Evolutionary conservation across 768 basidiomycete species (phyloP), one percentile per base, ranked within the genome.

Genomic region (Suillus weaverae): DNA sequence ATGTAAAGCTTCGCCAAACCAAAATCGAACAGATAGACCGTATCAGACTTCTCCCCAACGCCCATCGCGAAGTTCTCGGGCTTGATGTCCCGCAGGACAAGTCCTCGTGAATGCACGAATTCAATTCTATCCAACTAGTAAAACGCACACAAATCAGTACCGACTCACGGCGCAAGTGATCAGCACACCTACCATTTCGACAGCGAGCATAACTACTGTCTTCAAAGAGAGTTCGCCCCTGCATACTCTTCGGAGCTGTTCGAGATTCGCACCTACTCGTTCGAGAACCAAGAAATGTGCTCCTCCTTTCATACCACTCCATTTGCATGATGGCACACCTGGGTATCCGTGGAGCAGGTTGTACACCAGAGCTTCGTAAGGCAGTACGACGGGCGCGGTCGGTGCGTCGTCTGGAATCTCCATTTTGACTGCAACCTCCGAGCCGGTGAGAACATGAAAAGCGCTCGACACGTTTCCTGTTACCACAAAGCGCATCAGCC

Each of bases 1-100:
- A 66, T 26, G 56, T 60, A 70, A 20, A 63, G 55, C 56, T 64
- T 64, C 5, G 67, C 51, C 3, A 66, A 51, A 6, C 70, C 72
- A 43, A 73, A 65, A 55, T 74, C 71, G 48, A 74, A 60, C 5
- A 72, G n/a, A 46, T 70, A 64, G 5, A 72, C 55, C 16, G 46
- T 39, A 3, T 63, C 30, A 14, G 39, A n/a, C 4, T 62, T 43
- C 18, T 46, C 32, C 14, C 48, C 46, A 6, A 16, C 2, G 11
- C 71, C 73, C 51, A 72, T 64, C 2, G 68, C 61, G 11, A 71
- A 67, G 56, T 71, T 73, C 32, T 68, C 63, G 4, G 72, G 72
- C 51, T 73, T 74, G 41, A 74, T 35, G 55, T 74, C 71, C n/a
- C 73, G 64, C 20, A 32, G 18, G 14, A 74, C 50, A 14, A 72